These are phyloP conservation scores for Pleurotus tuoliensis DNA, from an alignment of 768 basidiomycete genomes.

Conservation along the genomic window DNA sequence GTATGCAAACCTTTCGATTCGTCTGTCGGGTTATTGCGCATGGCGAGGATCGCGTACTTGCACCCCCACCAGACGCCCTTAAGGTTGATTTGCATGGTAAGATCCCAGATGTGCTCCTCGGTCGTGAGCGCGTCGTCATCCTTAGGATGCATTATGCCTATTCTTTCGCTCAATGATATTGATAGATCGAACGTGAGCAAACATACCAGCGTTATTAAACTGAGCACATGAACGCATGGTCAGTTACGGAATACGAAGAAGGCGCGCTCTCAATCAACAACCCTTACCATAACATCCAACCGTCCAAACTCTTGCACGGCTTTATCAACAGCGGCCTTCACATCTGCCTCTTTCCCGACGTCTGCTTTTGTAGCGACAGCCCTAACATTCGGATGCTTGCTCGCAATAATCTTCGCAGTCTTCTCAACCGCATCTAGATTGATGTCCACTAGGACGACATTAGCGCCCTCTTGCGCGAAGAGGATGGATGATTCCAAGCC, in stretches of 20 bases:
- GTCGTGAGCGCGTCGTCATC: conserved; percentile 97
- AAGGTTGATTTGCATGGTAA: conserved; percentile 90
- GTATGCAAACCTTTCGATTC: conserved; percentile 71
- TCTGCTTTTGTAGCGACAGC: conserved; percentile 74
- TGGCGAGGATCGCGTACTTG: conserved; percentile 95
- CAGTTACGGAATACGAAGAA: not conserved
- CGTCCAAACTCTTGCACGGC: conserved; percentile 88
- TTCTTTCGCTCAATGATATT: not conserved
- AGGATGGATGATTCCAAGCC: conserved; percentile 94
- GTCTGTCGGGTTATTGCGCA: conserved; percentile 89
- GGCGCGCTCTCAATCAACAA: not conserved
- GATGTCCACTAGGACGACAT: conserved; percentile 85
- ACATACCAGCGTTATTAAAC: conserved; percentile 89
- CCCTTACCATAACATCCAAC: conserved; percentile 86
- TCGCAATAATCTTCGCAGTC: conserved; percentile 55
- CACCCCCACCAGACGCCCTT: conserved; percentile 99
- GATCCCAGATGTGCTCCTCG: conserved; percentile 94
- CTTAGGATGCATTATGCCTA: conserved; percentile 96
- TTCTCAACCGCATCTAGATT: conserved; percentile 72
- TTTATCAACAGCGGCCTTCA: conserved; percentile 76
- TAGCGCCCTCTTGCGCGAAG: conserved; percentile 94
- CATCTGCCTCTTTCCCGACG: conserved; percentile 83
- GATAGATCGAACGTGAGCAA: not conserved
- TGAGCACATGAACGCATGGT: conserved; percentile 23
- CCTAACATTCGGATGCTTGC: conserved; percentile 67